Evolutionary conservation across 2,329 filamentous ascomycete genomes (phyloP).

Genomic region (Plectosphaerella sp.): DNA sequence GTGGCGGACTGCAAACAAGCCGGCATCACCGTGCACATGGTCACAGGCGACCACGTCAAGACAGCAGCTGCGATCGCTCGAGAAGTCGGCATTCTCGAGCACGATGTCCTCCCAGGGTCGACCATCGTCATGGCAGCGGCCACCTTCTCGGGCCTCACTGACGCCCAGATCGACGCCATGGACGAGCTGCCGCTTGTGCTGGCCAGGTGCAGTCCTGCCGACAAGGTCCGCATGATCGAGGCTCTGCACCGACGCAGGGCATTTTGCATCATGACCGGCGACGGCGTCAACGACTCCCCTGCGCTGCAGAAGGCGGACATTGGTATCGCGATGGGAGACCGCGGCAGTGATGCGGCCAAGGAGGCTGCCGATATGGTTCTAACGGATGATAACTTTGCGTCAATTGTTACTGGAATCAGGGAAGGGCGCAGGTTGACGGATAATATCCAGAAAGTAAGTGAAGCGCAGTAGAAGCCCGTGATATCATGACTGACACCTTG

Average conservation of each 20-base stretch:
- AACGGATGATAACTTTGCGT: conserved; percentile 85
- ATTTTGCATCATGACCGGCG: conserved; percentile 72
- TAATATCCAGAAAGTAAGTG: conserved; percentile 65
- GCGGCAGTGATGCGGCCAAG: conserved; percentile 70
- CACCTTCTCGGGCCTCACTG: conserved; percentile 57
- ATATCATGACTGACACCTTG: neutral
- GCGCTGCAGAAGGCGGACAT: conserved; percentile 70
- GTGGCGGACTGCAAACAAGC: conserved; percentile 55
- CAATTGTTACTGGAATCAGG: conserved; percentile 67
- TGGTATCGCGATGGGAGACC: conserved; percentile 70
- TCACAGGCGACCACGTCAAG: conserved; percentile 65
- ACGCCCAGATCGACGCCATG: conserved; percentile 58
- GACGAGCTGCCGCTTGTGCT: conserved; percentile 61
- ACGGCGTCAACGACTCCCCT: conserved; percentile 72
- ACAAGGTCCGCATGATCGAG: conserved; percentile 71
- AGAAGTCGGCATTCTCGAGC: conserved; percentile 57
- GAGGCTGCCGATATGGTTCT: conserved; percentile 85
- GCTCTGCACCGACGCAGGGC: conserved; percentile 62
- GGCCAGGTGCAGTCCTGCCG: conserved; percentile 64
- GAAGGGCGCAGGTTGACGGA: conserved; percentile 67
- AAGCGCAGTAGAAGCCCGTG: neutral
- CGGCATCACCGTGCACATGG: conserved; percentile 64
- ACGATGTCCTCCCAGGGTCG: conserved; percentile 34
- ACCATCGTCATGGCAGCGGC: conserved; percentile 56
- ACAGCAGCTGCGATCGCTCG: conserved; percentile 62